Base-by-base conservation (phyloP, 2,329 filamentous ascomycete species). In the Diaporthe helianthi region DNA sequence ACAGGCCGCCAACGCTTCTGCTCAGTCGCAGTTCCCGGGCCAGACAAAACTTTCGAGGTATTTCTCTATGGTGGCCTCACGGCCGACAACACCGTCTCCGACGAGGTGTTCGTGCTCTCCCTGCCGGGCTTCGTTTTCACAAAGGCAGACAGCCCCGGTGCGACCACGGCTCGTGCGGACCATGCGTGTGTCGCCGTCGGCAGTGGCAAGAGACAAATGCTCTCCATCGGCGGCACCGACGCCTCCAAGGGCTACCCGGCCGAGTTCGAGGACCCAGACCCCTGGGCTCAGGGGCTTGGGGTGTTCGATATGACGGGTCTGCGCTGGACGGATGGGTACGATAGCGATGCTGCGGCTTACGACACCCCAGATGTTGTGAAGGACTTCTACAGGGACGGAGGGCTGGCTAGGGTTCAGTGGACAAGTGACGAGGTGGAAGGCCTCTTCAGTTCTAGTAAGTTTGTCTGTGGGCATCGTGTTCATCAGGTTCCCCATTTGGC, bases 281-380 rank as follows among this genome's bases (percentile, higher is more conserved):
- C 77, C 0, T 81, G 79, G 78, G 69, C 71, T 5, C 76, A 79
- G 44, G 79, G 79, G 0, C 73, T 83, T 22, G 79, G 81, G 2
- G 74, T 83, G 10, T 80, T 81, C 70, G 80, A 82, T 64, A 76
- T 83, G 78, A 78, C 76, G 3, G 73, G 74, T 19, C 72, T 81
- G 71, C 53, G 69, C 9, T 83, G 81, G 80, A 73, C 64, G 4
- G 58, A 49, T 26, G 13, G 58, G 4, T 63, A 49, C n/a, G 9
- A 13, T 4, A 47, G 17, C n/a, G 58, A 63, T 46, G 58, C 58
- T 36, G 44, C 13, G 8, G 44, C 58, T 24, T 63, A 63, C 8
- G 58, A 49, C 29, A 36, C 58, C 8, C 58, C 58, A 1, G 58
- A 63, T 5, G 58, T 44, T 10, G 58, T 63, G n/a, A 63, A 63